Evolutionary conservation across 805 yeast genomes (phyloP), one percentile per base, ranked within the genome.

Genomic region (Brettanomyces sp.): DNA sequence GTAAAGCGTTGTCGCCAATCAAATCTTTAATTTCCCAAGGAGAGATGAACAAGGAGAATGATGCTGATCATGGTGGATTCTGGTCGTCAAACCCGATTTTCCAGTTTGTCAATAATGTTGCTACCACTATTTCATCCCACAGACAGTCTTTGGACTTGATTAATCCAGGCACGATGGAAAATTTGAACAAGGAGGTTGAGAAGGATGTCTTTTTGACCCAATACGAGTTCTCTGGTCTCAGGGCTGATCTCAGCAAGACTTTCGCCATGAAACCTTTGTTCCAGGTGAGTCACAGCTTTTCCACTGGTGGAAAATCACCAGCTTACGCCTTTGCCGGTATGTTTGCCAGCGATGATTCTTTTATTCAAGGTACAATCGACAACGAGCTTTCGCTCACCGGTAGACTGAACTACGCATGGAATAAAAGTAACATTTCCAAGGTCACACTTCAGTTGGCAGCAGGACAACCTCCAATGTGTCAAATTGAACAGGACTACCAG

Each of bases 151-250:
- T 90, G 54, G 88, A 89, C 47, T 79, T 93, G 64, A 69, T 78
- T 57, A 87, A 89, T 70, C 99, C 99, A 47, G 98, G 98, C 55
- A 84, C 96, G 53, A 79, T 88, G 65, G 98, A 90, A 72, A 87
- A 88, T 71, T 73, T 91, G 65, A 83, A 82, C 72, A 86, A 87
- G 70, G 99, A 93, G 70, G 97, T 89, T 48, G 72, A 90, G 52
- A 83, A 90, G 68, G 98, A 91, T 63, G 97, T 91, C 32, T 88
- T 93, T 63, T 75, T 89, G 57, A 80, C 77, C 61, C 95, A 89
- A 63, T 85, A 86, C 71, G 81, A 83, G 67, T 91, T 91, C 76
- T 83, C 95, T 36, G 99, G 99, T 49, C 76, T 93, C 60, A 85
- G 96, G 65, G 99, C 98, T 47, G 99, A 93, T 67, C 77, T 93